Percentiles rank a stretch among this genome's conserved stretches.
phyloP scores from a whole-genome alignment of 306 rosid genomes.

The Cucumis cinereus region DNA sequence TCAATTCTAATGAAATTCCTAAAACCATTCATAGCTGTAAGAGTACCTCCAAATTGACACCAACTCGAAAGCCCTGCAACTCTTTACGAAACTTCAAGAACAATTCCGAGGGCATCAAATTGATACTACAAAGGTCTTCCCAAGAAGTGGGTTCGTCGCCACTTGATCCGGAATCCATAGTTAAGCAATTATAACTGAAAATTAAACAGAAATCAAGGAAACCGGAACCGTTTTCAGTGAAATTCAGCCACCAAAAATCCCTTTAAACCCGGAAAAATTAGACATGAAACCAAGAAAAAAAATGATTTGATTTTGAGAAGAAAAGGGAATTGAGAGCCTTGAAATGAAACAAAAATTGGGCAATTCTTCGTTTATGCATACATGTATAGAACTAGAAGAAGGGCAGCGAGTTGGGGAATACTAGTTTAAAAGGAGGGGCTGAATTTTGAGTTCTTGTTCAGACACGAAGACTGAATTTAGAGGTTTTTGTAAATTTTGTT shows the following conservation, averaged over 20 bases:
- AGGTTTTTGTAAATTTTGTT: no score
- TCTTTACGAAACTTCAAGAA: slow-evolving; percentile 77
- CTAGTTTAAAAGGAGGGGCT: not conserved
- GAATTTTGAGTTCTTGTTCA: not conserved
- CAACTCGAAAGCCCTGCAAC: slow-evolving; percentile 62
- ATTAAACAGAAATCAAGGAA: slow-evolving; percentile 1
- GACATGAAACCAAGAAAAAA: not conserved
- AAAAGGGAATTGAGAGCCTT: not conserved
- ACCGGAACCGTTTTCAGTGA: not conserved
- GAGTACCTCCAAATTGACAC: slow-evolving; percentile 73
- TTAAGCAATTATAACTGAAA: slow-evolving; percentile 9
- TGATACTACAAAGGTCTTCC: slow-evolving; percentile 58
- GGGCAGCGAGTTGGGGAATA: not conserved
- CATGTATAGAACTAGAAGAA: not conserved
- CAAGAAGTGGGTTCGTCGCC: slow-evolving; percentile 56
- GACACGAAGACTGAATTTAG: not conserved
- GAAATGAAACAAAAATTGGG: not conserved
- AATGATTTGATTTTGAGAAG: not conserved
- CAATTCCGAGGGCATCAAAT: slow-evolving; percentile 72
- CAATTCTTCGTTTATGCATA: not conserved
- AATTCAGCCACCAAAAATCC: not conserved
- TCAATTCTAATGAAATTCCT: not conserved
- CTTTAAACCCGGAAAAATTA: not conserved
- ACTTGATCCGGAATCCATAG: slow-evolving; percentile 39
- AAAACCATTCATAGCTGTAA: not conserved